Evolutionary conservation across 1,284 basidiomycete genomes (phyloP).

Genomic region (Tylopilus sp.): DNA sequence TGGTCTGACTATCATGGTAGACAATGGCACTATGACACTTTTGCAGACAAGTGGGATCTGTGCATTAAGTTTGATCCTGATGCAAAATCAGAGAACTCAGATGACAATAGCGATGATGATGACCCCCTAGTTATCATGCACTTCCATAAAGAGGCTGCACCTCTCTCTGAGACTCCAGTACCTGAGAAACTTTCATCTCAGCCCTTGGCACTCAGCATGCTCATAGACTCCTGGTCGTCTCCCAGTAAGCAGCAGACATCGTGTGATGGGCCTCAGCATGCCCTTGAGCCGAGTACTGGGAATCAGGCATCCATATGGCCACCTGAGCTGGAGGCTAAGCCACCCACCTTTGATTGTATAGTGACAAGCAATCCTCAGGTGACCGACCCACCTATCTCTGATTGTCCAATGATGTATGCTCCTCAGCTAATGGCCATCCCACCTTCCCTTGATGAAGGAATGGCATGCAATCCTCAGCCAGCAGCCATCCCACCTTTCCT

Average conservation of each 20-base stretch:
- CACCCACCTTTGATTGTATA: no score
- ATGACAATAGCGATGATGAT: not conserved
- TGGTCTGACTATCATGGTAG: not conserved
- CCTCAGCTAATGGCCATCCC: no score
- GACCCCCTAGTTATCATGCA: not conserved
- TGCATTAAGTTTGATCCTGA: not conserved
- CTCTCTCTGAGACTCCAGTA: not conserved
- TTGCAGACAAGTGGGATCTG: constrained; percentile 2
- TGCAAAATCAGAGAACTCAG: not conserved
- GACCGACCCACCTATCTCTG: no score
- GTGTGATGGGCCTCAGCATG: not conserved
- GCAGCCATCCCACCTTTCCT: no score
- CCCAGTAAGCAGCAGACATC: not conserved
- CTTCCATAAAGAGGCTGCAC: not conserved
- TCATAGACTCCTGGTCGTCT: not conserved
- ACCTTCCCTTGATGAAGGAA: no score
- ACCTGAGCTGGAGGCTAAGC: no score
- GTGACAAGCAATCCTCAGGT: no score
- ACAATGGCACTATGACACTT: not conserved
- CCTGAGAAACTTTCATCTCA: not conserved
- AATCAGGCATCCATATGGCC: no score
- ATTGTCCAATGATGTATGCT: no score
- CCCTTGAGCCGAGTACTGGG: no score
- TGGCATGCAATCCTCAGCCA: no score
- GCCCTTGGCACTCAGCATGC: not conserved